phyloP scores from a whole-genome alignment of 75 land plant genomes.

The Pinus taeda region DNA sequence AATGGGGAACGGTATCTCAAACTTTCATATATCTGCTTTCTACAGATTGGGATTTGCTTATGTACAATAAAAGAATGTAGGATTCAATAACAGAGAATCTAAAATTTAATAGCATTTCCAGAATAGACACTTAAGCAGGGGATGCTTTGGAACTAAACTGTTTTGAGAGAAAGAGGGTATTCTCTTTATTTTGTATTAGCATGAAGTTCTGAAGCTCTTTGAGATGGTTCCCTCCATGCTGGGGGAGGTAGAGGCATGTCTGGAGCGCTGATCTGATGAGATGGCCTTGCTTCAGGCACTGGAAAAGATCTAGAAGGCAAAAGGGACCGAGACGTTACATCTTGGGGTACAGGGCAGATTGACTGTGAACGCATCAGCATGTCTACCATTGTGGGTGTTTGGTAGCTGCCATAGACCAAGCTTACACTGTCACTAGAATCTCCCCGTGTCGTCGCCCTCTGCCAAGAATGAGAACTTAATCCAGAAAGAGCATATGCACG shows the following conservation, averaged over 20 bases:
- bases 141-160: background rate
- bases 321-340: conserved; percentile 14
- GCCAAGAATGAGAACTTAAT: conserved; percentile 89
- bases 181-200: background rate
- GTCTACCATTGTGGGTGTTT: conserved; percentile 88
- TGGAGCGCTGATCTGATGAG: background rate
- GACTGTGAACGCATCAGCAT: conserved; percentile 78
- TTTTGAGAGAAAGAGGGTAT: background rate
- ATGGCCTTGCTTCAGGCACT: conserved; percentile 9
- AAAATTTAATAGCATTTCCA: background rate
- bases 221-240: conserved; percentile 12
- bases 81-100: conserved; percentile 1
- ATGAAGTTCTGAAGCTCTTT: conserved; percentile 4
- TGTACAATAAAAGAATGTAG: conserved; percentile 16
- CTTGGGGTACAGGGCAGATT: conserved; percentile 13
- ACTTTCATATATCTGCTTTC: conserved; percentile 5
- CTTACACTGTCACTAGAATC: conserved; percentile 59
- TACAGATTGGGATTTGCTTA: conserved; percentile 4
- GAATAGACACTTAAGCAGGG: background rate
- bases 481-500: conserved; percentile 87
- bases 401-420: conserved; percentile 51
- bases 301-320: conserved; percentile 34
- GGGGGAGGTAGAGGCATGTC: conserved; percentile 6
- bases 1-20: background rate
- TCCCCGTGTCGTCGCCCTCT: conserved; percentile 86